These are phyloP conservation scores for Aspergillus sp. DNA, from an alignment of 2,329 filamentous ascomycete species.

Conservation along the genomic window DNA sequence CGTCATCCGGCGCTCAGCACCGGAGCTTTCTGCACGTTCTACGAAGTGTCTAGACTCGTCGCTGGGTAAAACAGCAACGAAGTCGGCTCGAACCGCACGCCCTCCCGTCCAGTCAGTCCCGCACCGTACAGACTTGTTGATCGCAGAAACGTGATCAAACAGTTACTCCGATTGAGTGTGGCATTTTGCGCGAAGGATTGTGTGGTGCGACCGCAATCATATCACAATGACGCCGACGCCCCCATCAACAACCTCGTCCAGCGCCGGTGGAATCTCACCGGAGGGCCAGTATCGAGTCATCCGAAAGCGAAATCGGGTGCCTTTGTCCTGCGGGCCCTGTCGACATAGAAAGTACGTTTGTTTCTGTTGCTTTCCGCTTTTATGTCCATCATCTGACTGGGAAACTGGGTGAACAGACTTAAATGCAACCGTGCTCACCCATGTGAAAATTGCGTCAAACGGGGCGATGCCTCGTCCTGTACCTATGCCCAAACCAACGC, in stretches of 20 bases:
- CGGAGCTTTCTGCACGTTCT: neutral
- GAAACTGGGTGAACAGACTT: slow-evolving; percentile 49
- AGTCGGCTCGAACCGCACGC: neutral
- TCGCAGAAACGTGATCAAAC: slow-evolving; percentile 6
- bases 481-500: slow-evolving; percentile 70
- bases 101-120: neutral
- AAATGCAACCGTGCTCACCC: slow-evolving; percentile 92
- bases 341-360: slow-evolving; percentile 78
- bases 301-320: slow-evolving; percentile 86
- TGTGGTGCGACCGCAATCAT: neutral
- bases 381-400: slow-evolving; percentile 11
- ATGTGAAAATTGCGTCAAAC: slow-evolving; percentile 92
- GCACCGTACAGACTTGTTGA: slow-evolving; percentile 1
- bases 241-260: slow-evolving; percentile 67
- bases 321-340: slow-evolving; percentile 87
- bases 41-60: neutral
- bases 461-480: slow-evolving; percentile 76
- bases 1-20: neutral
- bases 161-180: too few species aligned
- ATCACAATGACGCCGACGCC: slow-evolving; percentile 40
- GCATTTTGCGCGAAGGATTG: neutral
- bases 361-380: slow-evolving; percentile 8
- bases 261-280: slow-evolving; percentile 71
- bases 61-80: slow-evolving; percentile 12
- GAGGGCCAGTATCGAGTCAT: slow-evolving; percentile 85